These are phyloP conservation scores for Peronospora belbahrii DNA, from an alignment of 352 stramenopile species.

Conservation along the genomic window DNA sequence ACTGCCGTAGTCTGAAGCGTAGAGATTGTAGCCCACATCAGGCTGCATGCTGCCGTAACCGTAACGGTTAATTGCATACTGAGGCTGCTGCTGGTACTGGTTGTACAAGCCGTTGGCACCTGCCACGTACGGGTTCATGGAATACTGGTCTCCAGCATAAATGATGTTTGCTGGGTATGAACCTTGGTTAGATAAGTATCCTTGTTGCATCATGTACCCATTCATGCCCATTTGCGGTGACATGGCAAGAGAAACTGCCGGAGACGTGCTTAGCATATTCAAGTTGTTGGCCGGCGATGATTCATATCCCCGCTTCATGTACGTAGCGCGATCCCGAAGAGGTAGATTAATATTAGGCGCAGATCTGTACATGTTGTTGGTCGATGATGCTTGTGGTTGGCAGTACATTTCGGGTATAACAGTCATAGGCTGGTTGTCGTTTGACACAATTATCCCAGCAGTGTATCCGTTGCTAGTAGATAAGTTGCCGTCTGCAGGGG, in stretches of 20 bases:
- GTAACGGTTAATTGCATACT: conserved; percentile 40
- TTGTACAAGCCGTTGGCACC: conserved; percentile 22
- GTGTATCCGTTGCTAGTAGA: conserved; percentile 18
- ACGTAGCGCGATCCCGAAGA: conserved; percentile 45
- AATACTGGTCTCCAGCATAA: conserved; percentile 28
- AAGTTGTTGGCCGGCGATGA: conserved; percentile 23
- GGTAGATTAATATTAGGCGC: conserved; percentile 49
- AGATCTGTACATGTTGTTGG: conserved; percentile 27
- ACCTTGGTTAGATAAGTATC: conserved; percentile 20
- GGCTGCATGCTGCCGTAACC: conserved; percentile 29
- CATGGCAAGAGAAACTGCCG: conserved; percentile 17
- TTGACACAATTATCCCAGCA: conserved; percentile 13
- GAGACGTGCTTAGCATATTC: conserved; percentile 24
- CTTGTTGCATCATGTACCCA: conserved; percentile 28
- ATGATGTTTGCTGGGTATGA: conserved; percentile 31
- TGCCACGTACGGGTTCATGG: conserved; percentile 29
- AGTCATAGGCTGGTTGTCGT: conserved; percentile 18
- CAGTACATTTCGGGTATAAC: conserved; percentile 26
- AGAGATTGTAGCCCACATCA: conserved; percentile 54
- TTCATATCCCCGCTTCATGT: conserved; percentile 42
- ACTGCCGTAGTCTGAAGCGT: conserved; percentile 46
- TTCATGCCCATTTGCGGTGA: conserved; percentile 22
- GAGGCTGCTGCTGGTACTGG: conserved; percentile 38
- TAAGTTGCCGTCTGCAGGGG: conserved; percentile 12
- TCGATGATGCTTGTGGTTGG: conserved; percentile 31